A percentile compares a stretch with the other conserved stretches of the same genome.
phyloP scores from a whole-genome alignment of 192 early-diverging fungal genomes.

The Spizellomyces punctatus region DNA sequence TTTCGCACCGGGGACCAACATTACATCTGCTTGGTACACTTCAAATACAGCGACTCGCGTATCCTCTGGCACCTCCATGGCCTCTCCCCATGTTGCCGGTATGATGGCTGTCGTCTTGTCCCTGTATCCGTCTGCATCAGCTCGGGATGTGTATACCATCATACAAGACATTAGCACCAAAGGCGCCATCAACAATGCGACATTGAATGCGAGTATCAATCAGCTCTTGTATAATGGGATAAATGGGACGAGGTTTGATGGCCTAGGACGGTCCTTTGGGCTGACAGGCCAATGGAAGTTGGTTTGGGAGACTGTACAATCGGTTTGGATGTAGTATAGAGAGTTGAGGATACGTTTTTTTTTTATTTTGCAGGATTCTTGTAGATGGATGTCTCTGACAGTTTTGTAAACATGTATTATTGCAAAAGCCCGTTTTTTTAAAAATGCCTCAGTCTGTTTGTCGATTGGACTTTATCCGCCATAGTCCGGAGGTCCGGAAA shows the following conservation, averaged over 20 bases:
- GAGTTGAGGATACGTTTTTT: too few species aligned
- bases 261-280: neutral
- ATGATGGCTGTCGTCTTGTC: conserved; percentile 44
- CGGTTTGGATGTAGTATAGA: neutral
- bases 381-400: too few species aligned
- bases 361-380: too few species aligned
- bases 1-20: conserved; percentile 61
- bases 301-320: neutral
- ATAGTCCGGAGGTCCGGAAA: too few species aligned
- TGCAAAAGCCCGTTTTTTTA: too few species aligned
- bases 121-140: conserved; percentile 19
- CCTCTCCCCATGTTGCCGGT: conserved; percentile 61
- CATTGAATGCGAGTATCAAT: neutral
- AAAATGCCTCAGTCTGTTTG: too few species aligned
- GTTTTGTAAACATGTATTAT: too few species aligned
- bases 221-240: conserved; percentile 23
- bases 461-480: too few species aligned
- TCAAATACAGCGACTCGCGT: conserved; percentile 3
- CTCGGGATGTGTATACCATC: conserved; percentile 29
- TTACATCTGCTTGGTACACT: conserved; percentile 38
- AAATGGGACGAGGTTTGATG: conserved; percentile 8
- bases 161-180: conserved; percentile 20
- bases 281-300: neutral
- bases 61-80: conserved; percentile 63
- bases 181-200: neutral